Evolutionary conservation across 2,329 filamentous ascomycete genomes (phyloP).

Genomic region (Fusarium sp.): DNA sequence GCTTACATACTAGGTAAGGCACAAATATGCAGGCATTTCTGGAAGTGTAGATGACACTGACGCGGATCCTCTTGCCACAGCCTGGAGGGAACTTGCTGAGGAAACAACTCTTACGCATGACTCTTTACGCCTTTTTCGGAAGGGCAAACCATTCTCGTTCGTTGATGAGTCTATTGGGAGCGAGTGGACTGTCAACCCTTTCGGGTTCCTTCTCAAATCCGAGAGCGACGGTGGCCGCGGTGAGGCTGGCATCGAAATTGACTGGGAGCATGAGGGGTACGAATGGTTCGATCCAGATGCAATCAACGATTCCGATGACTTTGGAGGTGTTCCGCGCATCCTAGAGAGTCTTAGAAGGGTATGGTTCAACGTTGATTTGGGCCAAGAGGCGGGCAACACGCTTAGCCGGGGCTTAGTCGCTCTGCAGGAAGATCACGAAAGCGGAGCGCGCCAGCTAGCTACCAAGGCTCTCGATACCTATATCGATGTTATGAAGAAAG

Average conservation of each 20-base stretch:
- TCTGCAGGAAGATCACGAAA: conserved; percentile 67
- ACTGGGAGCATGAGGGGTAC: conserved; percentile 72
- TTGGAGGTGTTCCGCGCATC: conserved; percentile 66
- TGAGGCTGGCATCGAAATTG: conserved; percentile 61
- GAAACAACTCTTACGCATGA: conserved; percentile 65
- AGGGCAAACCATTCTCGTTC: conserved; percentile 69
- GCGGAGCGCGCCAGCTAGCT: conserved; percentile 69
- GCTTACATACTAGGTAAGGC: conserved; percentile 47
- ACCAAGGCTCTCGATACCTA: conserved; percentile 62
- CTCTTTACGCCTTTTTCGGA: conserved; percentile 62
- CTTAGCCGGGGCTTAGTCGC: conserved; percentile 59
- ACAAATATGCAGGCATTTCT: conserved; percentile 70
- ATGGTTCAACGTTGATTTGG: conserved; percentile 66
- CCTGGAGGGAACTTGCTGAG: conserved; percentile 70
- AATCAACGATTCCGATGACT: conserved; percentile 57
- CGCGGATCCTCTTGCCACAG: conserved; percentile 62
- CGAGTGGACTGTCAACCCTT: conserved; percentile 72
- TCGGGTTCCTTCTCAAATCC: conserved; percentile 64
- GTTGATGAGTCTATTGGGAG: conserved; percentile 62
- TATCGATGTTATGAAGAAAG: conserved; percentile 54
- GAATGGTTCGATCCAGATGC: conserved; percentile 65
- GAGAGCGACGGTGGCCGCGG: conserved; percentile 44
- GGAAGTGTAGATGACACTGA: conserved; percentile 68
- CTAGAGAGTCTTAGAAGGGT: conserved; percentile 67
- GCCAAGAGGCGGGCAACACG: conserved; percentile 54